Base-by-base conservation (phyloP, 2,329 filamentous ascomycete species). In the Ophiostoma ips region DNA sequence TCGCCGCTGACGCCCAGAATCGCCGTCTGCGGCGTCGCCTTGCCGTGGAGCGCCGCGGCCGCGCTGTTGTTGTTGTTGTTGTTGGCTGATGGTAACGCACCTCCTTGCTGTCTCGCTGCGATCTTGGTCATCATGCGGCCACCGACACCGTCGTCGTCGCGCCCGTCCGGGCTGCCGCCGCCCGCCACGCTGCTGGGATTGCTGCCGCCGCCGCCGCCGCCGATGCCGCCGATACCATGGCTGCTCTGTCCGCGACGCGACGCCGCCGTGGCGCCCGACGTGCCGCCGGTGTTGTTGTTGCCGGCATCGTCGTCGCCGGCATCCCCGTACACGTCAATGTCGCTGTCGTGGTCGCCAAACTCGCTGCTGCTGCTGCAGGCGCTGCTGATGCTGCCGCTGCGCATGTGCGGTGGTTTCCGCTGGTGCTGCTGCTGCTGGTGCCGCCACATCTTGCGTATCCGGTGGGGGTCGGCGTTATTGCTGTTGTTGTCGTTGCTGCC, bases 1-100 rank as follows among this genome's bases (percentile, higher is more conserved):
- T 57, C 51, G 38, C 54, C 55, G 31, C 50, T 46, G 11, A 52
- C 55, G 15, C 55, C 55, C 5, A 44, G 28, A 18, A 55, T 48
- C 0, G 52, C 44, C 19, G 44, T 44, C 8, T 35, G 18, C 6
- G 35, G 12, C 7, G 35, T 16, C 9, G 35, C 24, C 28, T 47
- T 51, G 36, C 49, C 44, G 15, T 11, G 12, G 10, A n/a, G 6
- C n/a, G 28, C 33, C 16, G 10, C 16, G 9, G 37, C 44, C 13
- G 19, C 16, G 5, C 15, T 38, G 37, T 12, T 15, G 7, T 15
- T 28, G 24, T 8, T 8, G 24, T 8, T 28, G 24, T 28, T 8
- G 8, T 28, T 8, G 24, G 24, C 5, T 8, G 5, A 5, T 8
- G 5, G 24, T 8, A 4, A 28, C 24, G n/a, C 24, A 28, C 24